phyloP scores from a whole-genome alignment of 441 rosid genomes.

The Kokia cookei region DNA sequence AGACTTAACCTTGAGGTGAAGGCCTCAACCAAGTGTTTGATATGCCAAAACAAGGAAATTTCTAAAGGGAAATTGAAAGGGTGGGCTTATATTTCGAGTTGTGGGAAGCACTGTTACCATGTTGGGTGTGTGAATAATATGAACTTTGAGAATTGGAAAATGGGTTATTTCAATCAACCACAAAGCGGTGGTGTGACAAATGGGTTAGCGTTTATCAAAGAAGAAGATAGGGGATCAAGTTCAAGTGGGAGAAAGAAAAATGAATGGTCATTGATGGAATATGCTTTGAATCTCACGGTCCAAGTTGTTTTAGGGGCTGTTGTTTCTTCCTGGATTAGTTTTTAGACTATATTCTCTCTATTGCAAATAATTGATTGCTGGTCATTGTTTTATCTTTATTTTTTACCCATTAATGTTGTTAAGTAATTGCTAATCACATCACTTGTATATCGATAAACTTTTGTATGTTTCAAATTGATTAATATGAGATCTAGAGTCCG shows the following conservation, averaged over 20 bases:
- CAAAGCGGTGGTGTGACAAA: neutral
- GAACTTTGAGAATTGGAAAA: neutral
- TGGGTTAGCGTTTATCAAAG: neutral
- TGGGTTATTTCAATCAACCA: neutral
- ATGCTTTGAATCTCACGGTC: neutral
- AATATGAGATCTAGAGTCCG: too few relatives aligned
- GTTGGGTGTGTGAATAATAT: neutral
- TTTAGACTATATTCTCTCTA: neutral
- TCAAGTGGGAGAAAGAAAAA: neutral
- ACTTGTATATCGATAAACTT: too few relatives aligned
- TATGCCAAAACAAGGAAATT: neutral
- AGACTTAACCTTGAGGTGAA: neutral
- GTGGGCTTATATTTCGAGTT: neutral
- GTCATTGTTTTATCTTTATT: too few relatives aligned
- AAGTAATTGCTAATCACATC: too few relatives aligned
- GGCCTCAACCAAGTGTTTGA: neutral
- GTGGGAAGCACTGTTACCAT: slow-evolving; percentile 2
- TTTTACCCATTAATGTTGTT: too few relatives aligned
- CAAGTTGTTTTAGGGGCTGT: neutral
- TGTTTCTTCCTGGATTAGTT: too few relatives aligned
- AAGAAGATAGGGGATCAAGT: neutral
- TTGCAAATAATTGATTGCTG: too few relatives aligned
- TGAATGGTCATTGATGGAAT: neutral
- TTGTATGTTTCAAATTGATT: too few relatives aligned
- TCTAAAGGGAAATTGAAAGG: neutral